Evolutionary conservation across 345 rosid genomes (phyloP), one percentile per base, ranked within the genome.

Genomic region (Gossypium raimondii): DNA sequence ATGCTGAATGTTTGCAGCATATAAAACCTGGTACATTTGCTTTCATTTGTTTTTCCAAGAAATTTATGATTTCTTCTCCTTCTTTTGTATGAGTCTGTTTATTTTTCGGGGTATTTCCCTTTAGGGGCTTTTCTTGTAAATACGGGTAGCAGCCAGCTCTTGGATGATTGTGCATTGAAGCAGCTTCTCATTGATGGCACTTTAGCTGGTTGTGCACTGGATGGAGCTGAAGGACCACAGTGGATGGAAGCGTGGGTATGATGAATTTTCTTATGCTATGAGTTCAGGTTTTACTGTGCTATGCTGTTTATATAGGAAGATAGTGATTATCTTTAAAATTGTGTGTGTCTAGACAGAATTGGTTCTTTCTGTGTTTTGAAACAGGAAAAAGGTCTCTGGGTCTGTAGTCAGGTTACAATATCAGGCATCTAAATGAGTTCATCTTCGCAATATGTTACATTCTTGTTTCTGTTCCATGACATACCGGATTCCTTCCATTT

Each of bases 181-280:
- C 93, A 90, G 81, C 95, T 92, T 84, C 79, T 96, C 64, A 93
- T 96, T 85, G 97, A 96, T 82, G 99, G 97, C 59, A 89, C 91
- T 44, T 83, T 93, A 75, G 99, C 97, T 78, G 98, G 99, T 55
- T 93, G 98, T 83, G 97, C 99, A 48, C 75, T 96, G 81, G 99
- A 96, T 83, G 98, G 99, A 71, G 97, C 88, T 68, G 99, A 96
- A 86, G 98, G 99, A 71, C 99, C 99, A 27, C 98, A 92, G 24
- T 96, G 98, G 99, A 93, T 96, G 98, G 99, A 96, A 90, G 99
- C 98, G 70, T 93, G 99, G 99, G 99, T 95, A 91, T 81, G 88
- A 78, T 70, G 67, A 47, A 64, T n/a, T 51, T 45, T 29, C 55
- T 67, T 73, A 44, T 43, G 67, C 62, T 75, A 27, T 78, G 73